Conservation (phyloP, 169 alveolate species). For the Perkinsus chesapeaki region DNA sequence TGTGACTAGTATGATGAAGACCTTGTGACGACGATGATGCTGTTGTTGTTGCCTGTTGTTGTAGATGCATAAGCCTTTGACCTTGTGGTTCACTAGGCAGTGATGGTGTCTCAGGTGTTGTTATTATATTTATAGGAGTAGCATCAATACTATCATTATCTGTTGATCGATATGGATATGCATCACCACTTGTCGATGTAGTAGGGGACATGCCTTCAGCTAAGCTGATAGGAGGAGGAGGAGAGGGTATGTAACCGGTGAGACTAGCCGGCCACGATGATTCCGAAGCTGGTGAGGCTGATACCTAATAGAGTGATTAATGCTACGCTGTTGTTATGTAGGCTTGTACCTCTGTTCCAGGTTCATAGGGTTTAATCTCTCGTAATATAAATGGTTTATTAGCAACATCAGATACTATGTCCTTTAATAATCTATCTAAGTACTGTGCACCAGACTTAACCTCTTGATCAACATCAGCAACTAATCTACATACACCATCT, state of each 20-base stretch:
- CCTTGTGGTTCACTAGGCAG: background rate
- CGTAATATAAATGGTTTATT: background rate
- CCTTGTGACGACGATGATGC: background rate
- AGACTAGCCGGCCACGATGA: background rate
- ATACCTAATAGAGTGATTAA: background rate
- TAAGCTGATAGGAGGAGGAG: background rate
- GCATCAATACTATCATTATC: background rate
- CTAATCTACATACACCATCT: background rate
- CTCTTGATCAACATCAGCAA: constrained; percentile 37
- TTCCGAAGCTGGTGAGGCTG: background rate
- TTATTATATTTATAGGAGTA: background rate
- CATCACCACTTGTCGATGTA: background rate
- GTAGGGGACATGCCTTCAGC: background rate
- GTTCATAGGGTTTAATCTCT: too few species aligned
- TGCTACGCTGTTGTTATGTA: background rate
- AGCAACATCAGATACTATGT: constrained; percentile 6
- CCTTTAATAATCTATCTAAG: constrained; percentile 34
- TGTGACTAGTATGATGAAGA: background rate
- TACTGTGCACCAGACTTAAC: constrained; percentile 32
- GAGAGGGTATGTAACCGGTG: background rate
- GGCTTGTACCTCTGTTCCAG: too few species aligned
- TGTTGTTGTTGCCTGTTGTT: background rate
- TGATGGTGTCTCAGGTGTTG: background rate
- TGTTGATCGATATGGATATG: background rate
- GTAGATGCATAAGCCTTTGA: background rate